Evolutionary conservation across 345 rosid species (phyloP).

Genomic region (Eucalyptus cloeziana): DNA sequence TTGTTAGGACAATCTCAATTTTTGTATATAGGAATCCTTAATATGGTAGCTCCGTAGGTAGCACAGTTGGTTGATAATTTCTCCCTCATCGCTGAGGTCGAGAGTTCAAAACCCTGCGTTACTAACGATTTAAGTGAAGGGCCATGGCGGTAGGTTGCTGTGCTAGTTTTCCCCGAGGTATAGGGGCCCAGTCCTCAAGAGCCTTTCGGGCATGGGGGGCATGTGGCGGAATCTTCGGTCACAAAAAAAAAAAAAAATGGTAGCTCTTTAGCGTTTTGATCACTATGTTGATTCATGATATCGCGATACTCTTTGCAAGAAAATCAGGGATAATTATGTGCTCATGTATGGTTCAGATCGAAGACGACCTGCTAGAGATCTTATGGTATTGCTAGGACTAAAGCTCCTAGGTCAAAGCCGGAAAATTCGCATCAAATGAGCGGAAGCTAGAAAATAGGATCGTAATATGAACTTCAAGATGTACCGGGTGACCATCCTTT

Average conservation of each 20-base stretch:
- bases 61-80: too few relatives aligned
- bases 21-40: not conserved
- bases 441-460: not conserved
- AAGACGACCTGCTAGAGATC: not conserved
- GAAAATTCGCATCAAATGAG: not conserved
- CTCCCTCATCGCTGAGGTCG: too few relatives aligned
- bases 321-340: not conserved
- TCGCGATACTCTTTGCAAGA: not conserved
- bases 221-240: too few relatives aligned
- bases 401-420: not conserved
- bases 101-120: too few relatives aligned
- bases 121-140: too few relatives aligned
- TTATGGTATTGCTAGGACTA: not conserved
- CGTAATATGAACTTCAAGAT: not conserved
- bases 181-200: too few relatives aligned
- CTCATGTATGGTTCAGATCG: not conserved
- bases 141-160: too few relatives aligned
- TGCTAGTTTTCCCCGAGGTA: too few relatives aligned
- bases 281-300: not conserved
- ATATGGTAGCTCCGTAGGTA: not conserved
- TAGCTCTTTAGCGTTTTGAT: not conserved
- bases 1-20: not conserved
- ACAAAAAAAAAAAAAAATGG: too few relatives aligned
- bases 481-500: not conserved
- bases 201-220: too few relatives aligned